A percentile compares a stretch with the other conserved stretches of the same genome.
phyloP scores from a whole-genome alignment of 495 filamentous ascomycete genomes.

The Aspergillus diversus region DNA sequence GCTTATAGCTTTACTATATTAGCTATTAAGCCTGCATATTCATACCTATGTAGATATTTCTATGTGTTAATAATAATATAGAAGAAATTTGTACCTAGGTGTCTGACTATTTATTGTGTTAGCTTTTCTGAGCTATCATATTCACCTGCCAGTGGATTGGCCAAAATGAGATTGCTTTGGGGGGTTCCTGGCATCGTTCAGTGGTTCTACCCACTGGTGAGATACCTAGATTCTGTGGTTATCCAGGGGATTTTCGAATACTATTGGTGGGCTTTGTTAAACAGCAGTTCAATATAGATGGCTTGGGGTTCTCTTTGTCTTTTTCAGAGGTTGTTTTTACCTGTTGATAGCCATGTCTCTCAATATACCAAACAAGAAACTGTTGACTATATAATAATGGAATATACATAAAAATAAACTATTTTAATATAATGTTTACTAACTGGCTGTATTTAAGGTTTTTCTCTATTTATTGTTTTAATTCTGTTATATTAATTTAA shows the following conservation, averaged over 20 bases:
- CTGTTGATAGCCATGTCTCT: not conserved
- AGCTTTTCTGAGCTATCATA: slow-evolving; percentile 10
- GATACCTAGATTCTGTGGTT: not conserved
- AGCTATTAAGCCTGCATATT: too few species aligned
- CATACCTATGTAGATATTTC: too few species aligned
- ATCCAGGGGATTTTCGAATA: not conserved
- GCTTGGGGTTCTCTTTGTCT: not conserved
- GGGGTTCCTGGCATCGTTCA: too few species aligned
- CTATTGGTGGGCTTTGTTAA: too few species aligned
- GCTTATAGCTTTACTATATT: too few species aligned
- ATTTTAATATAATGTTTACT: not conserved
- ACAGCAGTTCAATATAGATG: not conserved
- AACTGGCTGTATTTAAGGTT: not conserved
- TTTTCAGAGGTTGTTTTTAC: not conserved
- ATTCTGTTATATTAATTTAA: not conserved
- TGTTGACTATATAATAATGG: not conserved
- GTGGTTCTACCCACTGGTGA: not conserved
- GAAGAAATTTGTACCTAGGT: too few species aligned
- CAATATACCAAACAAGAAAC: not conserved
- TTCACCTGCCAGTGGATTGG: not conserved
- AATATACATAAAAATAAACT: too few species aligned
- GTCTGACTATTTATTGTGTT: too few species aligned
- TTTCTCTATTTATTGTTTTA: not conserved
- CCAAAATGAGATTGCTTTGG: not conserved
- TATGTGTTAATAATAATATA: too few species aligned